These are phyloP conservation scores for Beauveria rudraprayagi DNA, from an alignment of 2,329 filamentous ascomycete species.

Conservation along the genomic window DNA sequence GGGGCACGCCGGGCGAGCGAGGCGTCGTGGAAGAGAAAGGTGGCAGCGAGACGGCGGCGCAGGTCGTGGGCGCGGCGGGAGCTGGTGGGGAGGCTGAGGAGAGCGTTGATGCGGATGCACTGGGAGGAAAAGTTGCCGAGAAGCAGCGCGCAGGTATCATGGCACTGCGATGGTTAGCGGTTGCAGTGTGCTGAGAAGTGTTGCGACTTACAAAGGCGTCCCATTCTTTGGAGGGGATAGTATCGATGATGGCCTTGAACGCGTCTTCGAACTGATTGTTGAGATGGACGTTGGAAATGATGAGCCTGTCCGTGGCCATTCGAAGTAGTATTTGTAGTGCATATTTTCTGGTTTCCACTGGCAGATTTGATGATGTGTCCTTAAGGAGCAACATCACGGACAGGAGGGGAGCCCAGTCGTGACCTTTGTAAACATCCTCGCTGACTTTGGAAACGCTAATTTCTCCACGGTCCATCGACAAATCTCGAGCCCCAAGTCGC, in stretches of 20 bases:
- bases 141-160: slow-evolving; percentile 38
- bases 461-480: slow-evolving; percentile 27
- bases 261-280: slow-evolving; percentile 32
- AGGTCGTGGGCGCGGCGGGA: slow-evolving; percentile 47
- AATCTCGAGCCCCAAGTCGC: slow-evolving; percentile 47
- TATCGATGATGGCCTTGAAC: slow-evolving; percentile 34
- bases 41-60: slow-evolving; percentile 57
- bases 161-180: slow-evolving; percentile 32
- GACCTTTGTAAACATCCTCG: slow-evolving; percentile 25
- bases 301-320: slow-evolving; percentile 45
- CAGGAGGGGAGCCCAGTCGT: slow-evolving; percentile 38
- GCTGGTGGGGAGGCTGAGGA: slow-evolving; percentile 50
- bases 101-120: slow-evolving; percentile 49
- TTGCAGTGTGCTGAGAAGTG: neutral
- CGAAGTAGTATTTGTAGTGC: slow-evolving; percentile 42
- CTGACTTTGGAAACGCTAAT: slow-evolving; percentile 17
- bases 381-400: slow-evolving; percentile 36
- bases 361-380: slow-evolving; percentile 29
- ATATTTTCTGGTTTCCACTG: slow-evolving; percentile 26
- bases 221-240: slow-evolving; percentile 32
- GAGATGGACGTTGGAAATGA: slow-evolving; percentile 36
- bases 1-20: slow-evolving; percentile 32
- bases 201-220: slow-evolving; percentile 33
- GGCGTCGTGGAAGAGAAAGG: slow-evolving; percentile 50
- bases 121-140: slow-evolving; percentile 34